Percentiles rank a stretch among this genome's conserved stretches.
These are phyloP conservation scores for Talaromyces sp. DNA, from an alignment of 2,329 filamentous ascomycete genomes.

Conservation along the genomic window DNA sequence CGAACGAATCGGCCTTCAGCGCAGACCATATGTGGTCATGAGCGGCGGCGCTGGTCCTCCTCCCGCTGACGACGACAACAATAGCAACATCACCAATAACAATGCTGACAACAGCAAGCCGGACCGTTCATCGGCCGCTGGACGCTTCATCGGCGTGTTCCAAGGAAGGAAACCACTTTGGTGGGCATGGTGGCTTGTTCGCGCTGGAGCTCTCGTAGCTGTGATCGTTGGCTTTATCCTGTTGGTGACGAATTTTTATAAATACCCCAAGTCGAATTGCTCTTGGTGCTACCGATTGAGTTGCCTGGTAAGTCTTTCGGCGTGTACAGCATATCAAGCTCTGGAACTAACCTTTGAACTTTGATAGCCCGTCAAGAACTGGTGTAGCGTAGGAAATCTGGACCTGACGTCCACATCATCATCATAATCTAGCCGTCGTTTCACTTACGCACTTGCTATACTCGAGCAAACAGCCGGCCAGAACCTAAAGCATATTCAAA, in stretches of 20 bases:
- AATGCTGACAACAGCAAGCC: constrained; percentile 41
- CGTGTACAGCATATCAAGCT: background rate
- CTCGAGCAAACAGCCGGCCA: background rate
- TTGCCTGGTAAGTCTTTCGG: constrained; percentile 69
- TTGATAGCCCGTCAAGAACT: constrained; percentile 42
- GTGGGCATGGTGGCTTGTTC: constrained; percentile 96
- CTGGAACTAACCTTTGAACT: constrained; percentile 17
- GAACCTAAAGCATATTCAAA: background rate
- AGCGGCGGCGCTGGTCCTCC: constrained; percentile 45
- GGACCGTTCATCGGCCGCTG: constrained; percentile 21
- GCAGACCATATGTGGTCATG: constrained; percentile 69
- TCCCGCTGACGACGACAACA: constrained; percentile 18
- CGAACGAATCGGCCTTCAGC: constrained; percentile 66
- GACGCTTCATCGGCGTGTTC: constrained; percentile 68
- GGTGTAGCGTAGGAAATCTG: constrained; percentile 41
- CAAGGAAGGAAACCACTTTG: constrained; percentile 87
- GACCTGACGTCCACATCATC: constrained; percentile 22
- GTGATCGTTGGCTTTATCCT: constrained; percentile 83
- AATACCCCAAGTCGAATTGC: constrained; percentile 66
- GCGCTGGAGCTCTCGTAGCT: constrained; percentile 72
- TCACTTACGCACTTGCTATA: background rate
- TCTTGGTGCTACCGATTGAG: constrained; percentile 93
- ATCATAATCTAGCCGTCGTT: background rate
- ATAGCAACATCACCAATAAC: background rate
- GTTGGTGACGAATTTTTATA: constrained; percentile 87